Conservation (phyloP, 1,139 yeast species). For the Zygotorulaspora mrakii region DNA sequence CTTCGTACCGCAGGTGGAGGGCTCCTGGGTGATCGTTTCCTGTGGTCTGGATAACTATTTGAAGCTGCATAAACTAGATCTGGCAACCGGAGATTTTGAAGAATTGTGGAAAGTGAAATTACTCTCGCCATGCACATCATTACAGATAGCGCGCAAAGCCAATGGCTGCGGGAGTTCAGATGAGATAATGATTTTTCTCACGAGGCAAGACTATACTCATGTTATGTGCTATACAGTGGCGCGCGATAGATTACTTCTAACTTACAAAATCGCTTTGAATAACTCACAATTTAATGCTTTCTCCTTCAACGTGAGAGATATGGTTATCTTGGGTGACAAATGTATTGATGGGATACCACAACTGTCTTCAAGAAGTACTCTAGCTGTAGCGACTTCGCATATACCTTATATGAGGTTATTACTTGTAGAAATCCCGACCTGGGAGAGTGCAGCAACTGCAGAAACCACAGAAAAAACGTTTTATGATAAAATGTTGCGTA, state of each 20-base stretch:
- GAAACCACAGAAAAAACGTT: conserved; percentile 18
- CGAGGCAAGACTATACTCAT: conserved; percentile 59
- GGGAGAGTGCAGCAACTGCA: conserved; percentile 13
- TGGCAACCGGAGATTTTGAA: conserved; percentile 21
- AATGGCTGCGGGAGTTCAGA: conserved; percentile 6
- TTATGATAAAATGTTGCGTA: conserved; percentile 49
- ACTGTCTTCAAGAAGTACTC: conserved; percentile 32
- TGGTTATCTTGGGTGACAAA: conserved; percentile 35
- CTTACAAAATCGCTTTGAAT: conserved; percentile 57
- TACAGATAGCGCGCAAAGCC: conserved; percentile 38
- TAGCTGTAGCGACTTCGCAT: conserved; percentile 68
- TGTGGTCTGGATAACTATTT: conserved; percentile 61
- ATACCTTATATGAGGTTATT: conserved; percentile 70
- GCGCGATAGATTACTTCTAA: conserved; percentile 32
- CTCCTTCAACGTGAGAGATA: conserved; percentile 57
- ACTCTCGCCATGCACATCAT: conserved; percentile 48
- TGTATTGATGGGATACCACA: conserved; percentile 19
- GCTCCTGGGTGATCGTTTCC: conserved; percentile 45
- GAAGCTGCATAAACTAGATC: conserved; percentile 40
- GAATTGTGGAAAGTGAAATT: conserved; percentile 40
- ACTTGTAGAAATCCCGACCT: conserved; percentile 44
- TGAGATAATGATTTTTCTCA: conserved; percentile 46
- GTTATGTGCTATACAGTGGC: conserved; percentile 44
- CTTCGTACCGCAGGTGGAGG: conserved; percentile 22
- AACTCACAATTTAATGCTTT: conserved; percentile 72